Conservation (phyloP, 352 stramenopile genomes). For the Globisporangium cylindrosporum region DNA sequence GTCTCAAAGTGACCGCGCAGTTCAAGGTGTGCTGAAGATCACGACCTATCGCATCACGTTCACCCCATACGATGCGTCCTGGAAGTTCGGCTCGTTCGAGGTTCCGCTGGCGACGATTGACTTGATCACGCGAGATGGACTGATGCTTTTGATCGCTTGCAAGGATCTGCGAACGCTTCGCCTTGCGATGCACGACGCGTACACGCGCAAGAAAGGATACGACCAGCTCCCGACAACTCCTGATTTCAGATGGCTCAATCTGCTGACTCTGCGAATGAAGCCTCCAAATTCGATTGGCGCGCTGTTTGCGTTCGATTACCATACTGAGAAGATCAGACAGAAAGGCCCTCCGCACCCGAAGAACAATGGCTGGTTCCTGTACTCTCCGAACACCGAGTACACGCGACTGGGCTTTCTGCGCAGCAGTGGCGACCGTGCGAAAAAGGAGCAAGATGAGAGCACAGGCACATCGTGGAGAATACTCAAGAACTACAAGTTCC, state of each 20-base stretch:
- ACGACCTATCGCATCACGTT: slow-evolving; percentile 84
- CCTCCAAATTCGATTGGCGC: slow-evolving; percentile 68
- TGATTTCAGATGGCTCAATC: slow-evolving; percentile 76
- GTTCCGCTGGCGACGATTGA: slow-evolving; percentile 73
- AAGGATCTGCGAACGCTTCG: slow-evolving; percentile 80
- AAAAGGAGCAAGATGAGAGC: slow-evolving; percentile 21
- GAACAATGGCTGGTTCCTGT: slow-evolving; percentile 82
- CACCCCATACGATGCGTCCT: slow-evolving; percentile 77
- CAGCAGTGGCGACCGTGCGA: slow-evolving; percentile 8
- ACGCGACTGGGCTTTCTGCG: slow-evolving; percentile 78
- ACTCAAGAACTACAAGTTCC: slow-evolving; percentile 89
- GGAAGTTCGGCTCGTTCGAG: slow-evolving; percentile 85
- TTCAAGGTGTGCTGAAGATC: slow-evolving; percentile 85
- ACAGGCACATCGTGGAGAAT: slow-evolving; percentile 67
- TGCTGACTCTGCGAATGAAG: slow-evolving; percentile 77
- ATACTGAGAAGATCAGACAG: slow-evolving; percentile 60
- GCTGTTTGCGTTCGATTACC: slow-evolving; percentile 84
- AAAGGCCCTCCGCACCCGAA: slow-evolving; percentile 38
- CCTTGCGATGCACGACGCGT: slow-evolving; percentile 83
- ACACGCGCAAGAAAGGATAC: slow-evolving; percentile 79
- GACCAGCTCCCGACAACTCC: slow-evolving; percentile 36
- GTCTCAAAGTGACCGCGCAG: slow-evolving; percentile 73
- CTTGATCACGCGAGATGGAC: slow-evolving; percentile 68
- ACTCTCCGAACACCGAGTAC: slow-evolving; percentile 80
- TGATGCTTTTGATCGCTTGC: slow-evolving; percentile 80